Percentiles rank a stretch among this genome's conserved stretches.
Conservation (phyloP, 2,329 filamentous ascomycete species). For the Aspergillus sp. region DNA sequence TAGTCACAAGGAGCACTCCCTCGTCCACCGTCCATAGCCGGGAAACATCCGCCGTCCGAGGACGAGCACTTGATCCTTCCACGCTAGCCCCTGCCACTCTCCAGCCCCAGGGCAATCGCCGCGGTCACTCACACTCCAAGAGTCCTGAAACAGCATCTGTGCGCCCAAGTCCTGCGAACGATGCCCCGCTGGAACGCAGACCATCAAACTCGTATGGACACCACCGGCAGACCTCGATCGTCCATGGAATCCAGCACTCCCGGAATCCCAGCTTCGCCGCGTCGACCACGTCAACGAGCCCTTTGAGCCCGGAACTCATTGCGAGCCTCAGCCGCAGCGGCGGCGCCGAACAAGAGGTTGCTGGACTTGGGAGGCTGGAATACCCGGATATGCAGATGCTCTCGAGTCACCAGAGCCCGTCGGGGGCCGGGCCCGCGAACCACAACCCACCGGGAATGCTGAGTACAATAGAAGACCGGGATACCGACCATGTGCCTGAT, state of each 20-base stretch:
- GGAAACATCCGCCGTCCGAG: conserved; percentile 45
- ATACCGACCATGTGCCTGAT: conserved; percentile 27
- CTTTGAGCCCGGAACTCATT: conserved; percentile 84
- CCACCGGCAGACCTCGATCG: conserved; percentile 94
- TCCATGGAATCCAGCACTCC: conserved; percentile 89
- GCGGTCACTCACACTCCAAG: conserved; percentile 44
- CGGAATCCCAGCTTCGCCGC: conserved; percentile 73
- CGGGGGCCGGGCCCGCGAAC: conserved; percentile 41
- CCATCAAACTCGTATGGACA: conserved; percentile 69
- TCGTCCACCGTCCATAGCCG: conserved; percentile 42
- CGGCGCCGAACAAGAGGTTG: conserved; percentile 50
- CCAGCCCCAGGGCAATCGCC: conserved; percentile 34
- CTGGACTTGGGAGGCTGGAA: conserved; percentile 30
- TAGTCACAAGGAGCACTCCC: conserved; percentile 37
- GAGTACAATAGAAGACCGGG: conserved; percentile 41
- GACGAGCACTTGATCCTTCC: conserved; percentile 39
- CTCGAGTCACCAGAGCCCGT: conserved; percentile 28
- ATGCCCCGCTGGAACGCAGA: conserved; percentile 40
- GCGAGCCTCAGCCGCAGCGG: conserved; percentile 63
- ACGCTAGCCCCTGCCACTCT: conserved; percentile 35
- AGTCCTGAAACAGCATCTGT: conserved; percentile 39
- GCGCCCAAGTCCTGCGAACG: conserved; percentile 37
- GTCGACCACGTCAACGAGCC: conserved; percentile 73
- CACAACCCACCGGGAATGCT: conserved; percentile 30
- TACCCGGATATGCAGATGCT: conserved; percentile 33